These are phyloP conservation scores for Pseudomonodictys pantanalensis DNA, from an alignment of 495 filamentous ascomycete genomes.

Conservation along the genomic window DNA sequence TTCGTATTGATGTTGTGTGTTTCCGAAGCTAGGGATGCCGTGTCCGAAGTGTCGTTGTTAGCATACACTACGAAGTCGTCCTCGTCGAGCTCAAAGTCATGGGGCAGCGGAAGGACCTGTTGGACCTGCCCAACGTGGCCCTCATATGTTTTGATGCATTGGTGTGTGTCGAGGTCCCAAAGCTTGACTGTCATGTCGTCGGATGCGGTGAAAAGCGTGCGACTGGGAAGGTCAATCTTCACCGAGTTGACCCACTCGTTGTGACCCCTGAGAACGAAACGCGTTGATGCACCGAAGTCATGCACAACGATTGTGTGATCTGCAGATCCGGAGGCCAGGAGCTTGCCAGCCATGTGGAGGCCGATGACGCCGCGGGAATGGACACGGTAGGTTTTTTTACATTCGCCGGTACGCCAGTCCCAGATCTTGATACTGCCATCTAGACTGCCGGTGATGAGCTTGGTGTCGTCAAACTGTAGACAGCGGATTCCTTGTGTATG, in stretches of 20 bases:
- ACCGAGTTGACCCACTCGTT: conserved; percentile 94
- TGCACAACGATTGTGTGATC: conserved; percentile 91
- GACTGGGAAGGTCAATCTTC: conserved; percentile 71
- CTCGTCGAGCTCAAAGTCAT: conserved; percentile 84
- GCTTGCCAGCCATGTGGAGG: conserved; percentile 77
- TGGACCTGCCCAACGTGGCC: conserved; percentile 94
- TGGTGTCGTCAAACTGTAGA: conserved; percentile 92
- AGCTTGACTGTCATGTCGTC: conserved; percentile 89
- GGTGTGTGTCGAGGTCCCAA: conserved; percentile 85
- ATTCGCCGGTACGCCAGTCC: conserved; percentile 94
- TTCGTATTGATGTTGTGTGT: too few relatives aligned
- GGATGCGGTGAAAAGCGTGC: conserved; percentile 86
- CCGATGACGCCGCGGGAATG: conserved; percentile 80
- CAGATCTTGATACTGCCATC: conserved; percentile 84
- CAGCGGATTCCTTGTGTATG: conserved; percentile 80
- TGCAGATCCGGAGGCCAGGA: conserved; percentile 82
- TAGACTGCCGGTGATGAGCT: conserved; percentile 75
- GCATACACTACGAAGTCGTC: conserved; percentile 47
- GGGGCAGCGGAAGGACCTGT: conserved; percentile 75
- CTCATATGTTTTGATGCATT: conserved; percentile 75
- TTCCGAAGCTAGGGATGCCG: conserved; percentile 22
- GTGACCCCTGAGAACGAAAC: conserved; percentile 76
- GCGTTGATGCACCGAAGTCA: conserved; percentile 82
- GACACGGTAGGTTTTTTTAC: conserved; percentile 73
- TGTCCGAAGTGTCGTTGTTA: conserved; percentile 34